Evolutionary conservation across 2,329 filamentous ascomycete genomes (phyloP).

Genomic region (Passalora sequoiae): DNA sequence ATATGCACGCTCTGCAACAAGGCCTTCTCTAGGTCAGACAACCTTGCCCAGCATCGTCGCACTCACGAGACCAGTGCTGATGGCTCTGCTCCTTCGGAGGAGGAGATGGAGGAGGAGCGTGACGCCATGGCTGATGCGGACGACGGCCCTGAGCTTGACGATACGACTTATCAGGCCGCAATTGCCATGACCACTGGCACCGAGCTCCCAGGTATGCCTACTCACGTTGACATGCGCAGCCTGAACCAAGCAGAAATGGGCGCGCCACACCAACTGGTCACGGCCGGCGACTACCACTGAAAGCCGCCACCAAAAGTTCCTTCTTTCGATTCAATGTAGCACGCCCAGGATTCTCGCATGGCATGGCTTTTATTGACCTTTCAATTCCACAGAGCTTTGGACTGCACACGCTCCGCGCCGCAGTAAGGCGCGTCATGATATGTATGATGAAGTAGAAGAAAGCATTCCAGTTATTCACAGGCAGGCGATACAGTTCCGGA

Average conservation of each 20-base stretch:
- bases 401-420: slow-evolving; percentile 5
- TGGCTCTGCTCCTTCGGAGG: slow-evolving; percentile 64
- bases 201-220: slow-evolving; percentile 33
- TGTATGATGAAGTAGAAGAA: slow-evolving; percentile 13
- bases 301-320: slow-evolving; percentile 2
- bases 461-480: slow-evolving; percentile 2
- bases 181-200: slow-evolving; percentile 28
- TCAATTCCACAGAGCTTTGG: slow-evolving; percentile 1
- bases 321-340: background rate
- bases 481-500: background rate
- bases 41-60: slow-evolving; percentile 83
- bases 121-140: slow-evolving; percentile 77
- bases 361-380: slow-evolving; percentile 2
- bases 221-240: slow-evolving; percentile 32
- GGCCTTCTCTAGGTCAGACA: slow-evolving; percentile 96
- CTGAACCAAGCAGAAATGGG: slow-evolving; percentile 37
- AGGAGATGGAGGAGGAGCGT: slow-evolving; percentile 84
- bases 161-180: slow-evolving; percentile 24
- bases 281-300: slow-evolving; percentile 41
- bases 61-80: slow-evolving; percentile 75
- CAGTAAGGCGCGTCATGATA: slow-evolving; percentile 13
- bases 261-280: slow-evolving; percentile 40
- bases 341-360: background rate
- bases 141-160: slow-evolving; percentile 48
- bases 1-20: slow-evolving; percentile 97